Base-by-base conservation (phyloP, 108 stramenopile species). In the Fragilariopsis cylindrus region DNA sequence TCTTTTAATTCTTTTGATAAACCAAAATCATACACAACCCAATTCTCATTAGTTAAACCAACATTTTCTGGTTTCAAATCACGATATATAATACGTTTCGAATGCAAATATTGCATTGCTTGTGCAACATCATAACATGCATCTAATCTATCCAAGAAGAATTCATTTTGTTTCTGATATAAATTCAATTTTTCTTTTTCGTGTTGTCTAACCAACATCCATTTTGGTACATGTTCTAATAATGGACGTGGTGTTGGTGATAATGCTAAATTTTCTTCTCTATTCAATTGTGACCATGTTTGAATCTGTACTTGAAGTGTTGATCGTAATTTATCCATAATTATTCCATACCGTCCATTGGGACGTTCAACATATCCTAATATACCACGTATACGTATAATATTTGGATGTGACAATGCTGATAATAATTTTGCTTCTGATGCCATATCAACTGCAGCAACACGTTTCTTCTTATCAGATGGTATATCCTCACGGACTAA, bases 1-100 rank as follows among this genome's bases (percentile, higher is more conserved):
- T 52, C 70, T 69, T 80, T 80, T 53, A 89, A 71, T 53, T 89
- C 85, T 40, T 77, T 85, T n/a, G 81, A 80, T 13, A 87, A 68
- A n/a, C 88, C 88, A 65, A 89, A 87, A 57, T 89, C 88, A 79
- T 85, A 89, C 5, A 89, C 57, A 18, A 84, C 82, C 15, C 76
- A 73, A 39, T 71, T 77, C 60, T 48, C 60, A n/a, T 91, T 78
- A 13, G 67, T 52, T 7, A 92, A 80, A 11, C 90, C 90, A 62
- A 74, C 64, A 50, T 81, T 77, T 52, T 70, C 62, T 15, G 82
- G 78, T 60, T 83, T 83, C 45, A 83, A 48, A 66, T 83, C 82
- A 4, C 82, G 69, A 72, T 67, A 79, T 6, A 80, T 12, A 21
- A 80, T 64, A 5, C 43, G 15, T 41, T 75, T 53, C 45, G 43